Conservation (phyloP, 1,284 basidiomycete species). For the Cutaneotrichosporon cavernicola region DNA sequence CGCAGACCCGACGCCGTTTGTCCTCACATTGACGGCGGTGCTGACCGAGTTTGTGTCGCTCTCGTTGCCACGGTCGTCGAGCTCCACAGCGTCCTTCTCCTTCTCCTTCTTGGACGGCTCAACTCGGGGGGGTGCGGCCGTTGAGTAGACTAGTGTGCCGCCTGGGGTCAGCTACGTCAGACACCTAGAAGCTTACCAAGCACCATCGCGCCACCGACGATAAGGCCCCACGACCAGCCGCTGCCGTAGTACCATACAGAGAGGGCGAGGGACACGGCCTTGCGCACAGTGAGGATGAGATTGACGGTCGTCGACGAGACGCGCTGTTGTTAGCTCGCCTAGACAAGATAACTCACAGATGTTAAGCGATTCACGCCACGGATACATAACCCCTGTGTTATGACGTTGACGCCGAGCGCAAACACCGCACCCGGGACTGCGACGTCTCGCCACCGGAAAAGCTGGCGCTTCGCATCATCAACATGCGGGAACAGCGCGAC, state of each 20-base stretch:
- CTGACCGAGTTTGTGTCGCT: slow-evolving; percentile 1
- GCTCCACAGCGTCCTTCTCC: slow-evolving; percentile 7
- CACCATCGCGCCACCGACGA: slow-evolving; percentile 48
- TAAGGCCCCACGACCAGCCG: slow-evolving; percentile 42
- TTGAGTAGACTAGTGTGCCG: slow-evolving; percentile 35
- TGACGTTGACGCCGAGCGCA: slow-evolving; percentile 71
- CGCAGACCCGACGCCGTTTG: neutral
- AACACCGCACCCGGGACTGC: slow-evolving; percentile 65
- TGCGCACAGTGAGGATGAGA: slow-evolving; percentile 82
- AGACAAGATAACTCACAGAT: slow-evolving; percentile 51
- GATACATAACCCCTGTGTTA: slow-evolving; percentile 85
- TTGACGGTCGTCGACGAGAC: slow-evolving; percentile 82
- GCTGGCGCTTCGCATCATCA: slow-evolving; percentile 13
- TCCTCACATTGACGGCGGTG: neutral
- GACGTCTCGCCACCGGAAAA: slow-evolving; percentile 23
- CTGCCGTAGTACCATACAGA: slow-evolving; percentile 51
- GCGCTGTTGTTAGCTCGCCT: slow-evolving; percentile 29
- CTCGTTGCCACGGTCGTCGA: slow-evolving; percentile 1
- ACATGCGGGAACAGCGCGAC: slow-evolving; percentile 8
- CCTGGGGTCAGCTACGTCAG: slow-evolving; percentile 9
- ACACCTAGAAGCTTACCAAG: slow-evolving; percentile 19
- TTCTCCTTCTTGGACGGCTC: slow-evolving; percentile 6
- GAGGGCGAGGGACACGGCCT: slow-evolving; percentile 78
- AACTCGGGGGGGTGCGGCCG: neutral
- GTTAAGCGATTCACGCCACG: slow-evolving; percentile 86